Base-by-base conservation (phyloP, 768 basidiomycete genomes). In the Neoboletus subvelutipes region DNA sequence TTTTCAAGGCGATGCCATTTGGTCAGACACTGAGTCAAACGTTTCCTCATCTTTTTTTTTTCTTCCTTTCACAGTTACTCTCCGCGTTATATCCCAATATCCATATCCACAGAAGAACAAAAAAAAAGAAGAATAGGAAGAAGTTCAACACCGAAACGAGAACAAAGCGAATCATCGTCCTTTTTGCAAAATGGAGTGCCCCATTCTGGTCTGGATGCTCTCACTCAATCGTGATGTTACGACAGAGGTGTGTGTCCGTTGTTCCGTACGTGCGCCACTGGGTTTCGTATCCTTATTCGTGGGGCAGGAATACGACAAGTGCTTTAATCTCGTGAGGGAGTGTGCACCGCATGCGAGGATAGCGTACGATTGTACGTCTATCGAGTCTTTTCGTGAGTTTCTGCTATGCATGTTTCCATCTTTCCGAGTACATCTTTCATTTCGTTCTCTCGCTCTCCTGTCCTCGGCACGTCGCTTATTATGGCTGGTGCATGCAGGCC, bases 141-240 rank as follows among this genome's bases (percentile, higher is more conserved):
- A 24, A 33, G 13, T 12, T 11, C 45, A 24, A 54, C 39, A 24
- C 33, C 15, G 36, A 22, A 7, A 26, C 45, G 10, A 28, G 36
- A 4, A 15, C 36, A 39, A 45, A 20, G 8, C 49, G 26, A 13
- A n/a, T 11, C n/a, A n/a, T 36, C 33, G 26, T 8, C 36, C 13
- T 28, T 12, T 37, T 26, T 26, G 26, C 15, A 13, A 20, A 15
- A 72, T 79, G 75, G 84, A 86, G 55, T 85, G 82, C 67, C 86
- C 86, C 12, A 83, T 90, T 59, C 78, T 91, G 28, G 84, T 88
- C 24, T 91, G 88, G 88, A 89, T 90, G 85, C 74, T 91, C 50
- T 87, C 86, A 5, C 72, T 89, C 67, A 90, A 90, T 63, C 78
- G 88, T 53, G 87, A 89, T 69, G 83, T 90, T 67, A 81, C 83